Percentiles rank a stretch among this genome's conserved stretches.
phyloP scores from a whole-genome alignment of 306 rosid species.

The Fagus crenata region DNA sequence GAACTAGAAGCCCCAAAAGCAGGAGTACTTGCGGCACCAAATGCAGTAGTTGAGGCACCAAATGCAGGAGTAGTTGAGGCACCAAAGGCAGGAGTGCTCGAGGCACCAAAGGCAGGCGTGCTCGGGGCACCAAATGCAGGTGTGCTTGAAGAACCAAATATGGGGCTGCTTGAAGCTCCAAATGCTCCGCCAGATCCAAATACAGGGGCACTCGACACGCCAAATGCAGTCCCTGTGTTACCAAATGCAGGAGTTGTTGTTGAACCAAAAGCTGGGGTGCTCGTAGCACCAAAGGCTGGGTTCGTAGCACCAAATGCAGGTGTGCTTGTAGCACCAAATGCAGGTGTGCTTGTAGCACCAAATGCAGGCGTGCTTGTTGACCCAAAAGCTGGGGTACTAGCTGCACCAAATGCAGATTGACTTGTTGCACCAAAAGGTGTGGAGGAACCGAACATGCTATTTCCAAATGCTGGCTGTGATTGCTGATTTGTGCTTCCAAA shows the following conservation, averaged over 20 bases:
- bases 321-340: no score
- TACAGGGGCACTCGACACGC: constrained; percentile 52
- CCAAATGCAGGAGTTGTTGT: constrained; percentile 70
- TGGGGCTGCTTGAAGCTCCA: constrained; percentile 62
- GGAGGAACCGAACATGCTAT: constrained; percentile 76
- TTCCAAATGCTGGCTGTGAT: constrained; percentile 90
- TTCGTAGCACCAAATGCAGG: no score
- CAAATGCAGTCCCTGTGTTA: constrained; percentile 66
- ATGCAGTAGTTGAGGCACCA: constrained; percentile 64
- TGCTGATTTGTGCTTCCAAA: constrained; percentile 73
- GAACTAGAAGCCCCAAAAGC: constrained; percentile 67
- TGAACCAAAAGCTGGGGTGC: constrained; percentile 64
- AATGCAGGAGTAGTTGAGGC: constrained; percentile 47
- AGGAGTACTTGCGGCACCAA: constrained; percentile 79
- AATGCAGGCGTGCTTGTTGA: no score
- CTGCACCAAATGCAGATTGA: constrained; percentile 60
- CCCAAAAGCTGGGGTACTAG: no score
- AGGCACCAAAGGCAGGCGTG: constrained; percentile 50
- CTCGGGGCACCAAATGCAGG: constrained; percentile 54
- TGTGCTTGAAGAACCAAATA: constrained; percentile 35
- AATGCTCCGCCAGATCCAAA: constrained; percentile 79
- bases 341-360: no score
- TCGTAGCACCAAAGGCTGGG: constrained; percentile 34
- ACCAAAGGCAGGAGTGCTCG: constrained; percentile 62
- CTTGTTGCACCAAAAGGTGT: constrained; percentile 75